These are phyloP conservation scores for Saturnispora bothae DNA, from an alignment of 805 yeast species.

Conservation along the genomic window DNA sequence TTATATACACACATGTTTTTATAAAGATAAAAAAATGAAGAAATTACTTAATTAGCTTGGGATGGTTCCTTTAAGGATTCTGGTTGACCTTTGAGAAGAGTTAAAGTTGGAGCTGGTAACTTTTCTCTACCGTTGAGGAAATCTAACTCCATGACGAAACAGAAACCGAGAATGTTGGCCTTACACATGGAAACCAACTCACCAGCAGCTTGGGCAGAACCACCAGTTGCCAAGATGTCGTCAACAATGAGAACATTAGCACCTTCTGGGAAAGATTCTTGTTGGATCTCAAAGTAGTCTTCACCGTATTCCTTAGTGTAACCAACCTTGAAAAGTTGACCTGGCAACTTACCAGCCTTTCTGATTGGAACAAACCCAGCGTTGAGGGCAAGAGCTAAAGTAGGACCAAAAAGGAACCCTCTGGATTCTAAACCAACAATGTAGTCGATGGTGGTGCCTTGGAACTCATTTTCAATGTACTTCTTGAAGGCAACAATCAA, in stretches of 20 bases:
- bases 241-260: constrained; percentile 82
- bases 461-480: constrained; percentile 50
- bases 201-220: constrained; percentile 92
- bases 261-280: constrained; percentile 67
- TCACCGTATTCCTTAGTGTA: constrained; percentile 88
- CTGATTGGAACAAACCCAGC: constrained; percentile 94
- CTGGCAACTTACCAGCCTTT: constrained; percentile 93
- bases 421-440: constrained; percentile 93
- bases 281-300: constrained; percentile 84
- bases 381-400: constrained; percentile 79
- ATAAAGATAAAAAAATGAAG: not conserved
- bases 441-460: constrained; percentile 57
- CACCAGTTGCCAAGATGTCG: constrained; percentile 97
- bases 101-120: constrained; percentile 79
- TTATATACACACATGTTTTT: not conserved
- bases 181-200: constrained; percentile 59
- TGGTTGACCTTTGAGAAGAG: constrained; percentile 74
- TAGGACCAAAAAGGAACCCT: constrained; percentile 94
- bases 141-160: constrained; percentile 88
- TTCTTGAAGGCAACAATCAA: constrained; percentile 70
- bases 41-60: not conserved
- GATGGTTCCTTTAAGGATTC: constrained; percentile 31
- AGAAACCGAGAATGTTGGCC: constrained; percentile 67
- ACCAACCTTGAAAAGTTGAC: constrained; percentile 58
- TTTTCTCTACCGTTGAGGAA: constrained; percentile 90